Percentiles rank a stretch among this genome's conserved stretches.
These are phyloP conservation scores for Huntiella savannae DNA, from an alignment of 2,329 filamentous ascomycete genomes.

Conservation along the genomic window DNA sequence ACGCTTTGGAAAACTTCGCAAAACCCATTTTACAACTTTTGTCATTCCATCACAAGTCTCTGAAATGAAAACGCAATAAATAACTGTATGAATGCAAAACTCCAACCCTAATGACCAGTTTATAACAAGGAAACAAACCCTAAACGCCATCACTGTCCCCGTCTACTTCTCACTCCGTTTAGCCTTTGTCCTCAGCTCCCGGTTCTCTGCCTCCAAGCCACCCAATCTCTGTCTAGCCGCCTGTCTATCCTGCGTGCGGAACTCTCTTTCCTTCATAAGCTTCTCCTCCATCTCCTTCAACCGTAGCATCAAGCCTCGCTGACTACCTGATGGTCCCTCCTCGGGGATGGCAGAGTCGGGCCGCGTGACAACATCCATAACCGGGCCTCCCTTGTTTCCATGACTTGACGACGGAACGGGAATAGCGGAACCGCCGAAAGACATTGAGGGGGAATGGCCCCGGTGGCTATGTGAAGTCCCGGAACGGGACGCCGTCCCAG, in stretches of 20 bases:
- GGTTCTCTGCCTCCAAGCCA: slow-evolving; percentile 55
- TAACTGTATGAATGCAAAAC: background rate
- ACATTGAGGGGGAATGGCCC: slow-evolving; percentile 1
- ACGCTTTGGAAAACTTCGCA: background rate
- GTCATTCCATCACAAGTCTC: background rate
- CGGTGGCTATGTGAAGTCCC: slow-evolving; percentile 13
- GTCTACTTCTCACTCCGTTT: slow-evolving; percentile 18
- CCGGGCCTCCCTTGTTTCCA: slow-evolving; percentile 10
- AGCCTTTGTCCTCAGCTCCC: slow-evolving; percentile 46
- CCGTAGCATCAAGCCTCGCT: slow-evolving; percentile 69
- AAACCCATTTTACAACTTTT: background rate
- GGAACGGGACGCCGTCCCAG: slow-evolving; percentile 17
- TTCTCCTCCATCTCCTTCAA: slow-evolving; percentile 75
- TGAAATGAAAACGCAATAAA: background rate
- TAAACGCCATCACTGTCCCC: background rate
- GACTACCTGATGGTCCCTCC: slow-evolving; percentile 16
- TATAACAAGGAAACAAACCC: background rate
- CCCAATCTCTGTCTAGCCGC: slow-evolving; percentile 66
- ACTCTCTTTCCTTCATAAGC: slow-evolving; percentile 78
- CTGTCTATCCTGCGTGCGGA: slow-evolving; percentile 61
- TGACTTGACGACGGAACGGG: slow-evolving; percentile 8
- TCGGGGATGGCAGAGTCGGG: slow-evolving; percentile 10
- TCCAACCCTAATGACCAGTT: background rate
- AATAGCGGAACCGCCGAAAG: slow-evolving; percentile 2
- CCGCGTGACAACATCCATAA: slow-evolving; percentile 9